Evolutionary conservation across 2,329 filamentous ascomycete species (phyloP).

Genomic region (Aspergillus sp.): DNA sequence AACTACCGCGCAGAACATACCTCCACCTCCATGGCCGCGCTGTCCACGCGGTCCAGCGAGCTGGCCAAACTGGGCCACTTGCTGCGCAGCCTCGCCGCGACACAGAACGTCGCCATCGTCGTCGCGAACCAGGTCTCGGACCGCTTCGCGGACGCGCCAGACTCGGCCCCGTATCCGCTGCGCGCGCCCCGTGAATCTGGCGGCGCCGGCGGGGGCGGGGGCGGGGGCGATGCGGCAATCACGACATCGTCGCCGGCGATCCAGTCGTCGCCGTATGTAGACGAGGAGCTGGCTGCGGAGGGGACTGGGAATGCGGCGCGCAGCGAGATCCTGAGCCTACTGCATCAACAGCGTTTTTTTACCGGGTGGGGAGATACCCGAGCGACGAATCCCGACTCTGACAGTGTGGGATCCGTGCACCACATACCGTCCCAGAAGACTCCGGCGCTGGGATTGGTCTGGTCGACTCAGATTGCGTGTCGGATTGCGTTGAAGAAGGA

Average conservation of each 20-base stretch:
- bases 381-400: slow-evolving; percentile 15
- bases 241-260: slow-evolving; percentile 18
- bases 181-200: neutral
- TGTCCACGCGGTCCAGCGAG: slow-evolving; percentile 68
- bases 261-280: slow-evolving; percentile 20
- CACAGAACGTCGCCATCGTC: slow-evolving; percentile 70
- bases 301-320: slow-evolving; percentile 29
- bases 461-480: slow-evolving; percentile 79
- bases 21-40: slow-evolving; percentile 35
- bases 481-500: slow-evolving; percentile 73
- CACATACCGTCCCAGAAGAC: slow-evolving; percentile 53
- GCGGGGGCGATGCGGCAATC: slow-evolving; percentile 9
- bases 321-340: slow-evolving; percentile 56
- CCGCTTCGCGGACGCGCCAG: slow-evolving; percentile 50
- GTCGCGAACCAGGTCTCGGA: slow-evolving; percentile 95
- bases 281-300: slow-evolving; percentile 21
- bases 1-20: slow-evolving; percentile 82
- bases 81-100: slow-evolving; percentile 65
- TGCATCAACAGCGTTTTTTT: slow-evolving; percentile 91
- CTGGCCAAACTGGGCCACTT: slow-evolving; percentile 65
- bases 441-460: slow-evolving; percentile 76
- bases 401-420: slow-evolving; percentile 6
- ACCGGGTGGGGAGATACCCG: slow-evolving; percentile 82
- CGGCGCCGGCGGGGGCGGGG: neutral
- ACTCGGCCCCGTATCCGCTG: slow-evolving; percentile 4